Base-by-base conservation (phyloP, 2,329 filamentous ascomycete species). In the Trichophyton simii region DNA sequence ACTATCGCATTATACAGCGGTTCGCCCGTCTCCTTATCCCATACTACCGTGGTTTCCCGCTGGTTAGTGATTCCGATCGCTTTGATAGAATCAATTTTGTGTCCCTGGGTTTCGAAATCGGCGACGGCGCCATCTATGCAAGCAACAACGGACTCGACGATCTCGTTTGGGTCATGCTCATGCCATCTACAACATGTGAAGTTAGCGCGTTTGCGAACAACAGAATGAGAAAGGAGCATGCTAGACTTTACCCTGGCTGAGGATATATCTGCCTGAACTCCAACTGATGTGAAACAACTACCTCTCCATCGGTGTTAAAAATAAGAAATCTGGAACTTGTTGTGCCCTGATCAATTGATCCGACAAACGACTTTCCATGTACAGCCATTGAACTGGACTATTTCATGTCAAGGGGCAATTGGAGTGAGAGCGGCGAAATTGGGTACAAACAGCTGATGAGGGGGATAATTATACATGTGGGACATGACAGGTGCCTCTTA, bases 321-420 rank as follows among this genome's bases (percentile, higher is more conserved):
- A 96, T 91, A 68, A 96, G 82, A 75, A 96, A 96, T 48, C 91
- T 83, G 38, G 90, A 89, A 63, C 88, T 92, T 25, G 91, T 96
- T 9, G 91, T 96, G 62, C 91, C 91, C 70, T 95, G 89, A 71
- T 96, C 91, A 71, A 96, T 91, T 67, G 88, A 89, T 63, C 90
- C 91, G 64, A 95, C 86, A 69, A 89, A 95, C 5, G 42, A 57
- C 31, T 36, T 55, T 55, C 52, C 28, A 8, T 13, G 8, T 34
- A n/a, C 31, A 18, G 52, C 52, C 52, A 55, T 55, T 15, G 52
- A 36, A 31, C 31, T 25, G 22, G 52, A 36, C n/a, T 55, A 36
- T 34, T 8, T 34, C 28, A 18, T n/a, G 15, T 13, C 25, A 55
- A 55, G 34, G 5, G 25, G 15, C 15, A 9, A 3, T 34, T n/a